phyloP scores from a whole-genome alignment of 805 yeast species.

The Zygosaccharomyces gambellarensis region DNA sequence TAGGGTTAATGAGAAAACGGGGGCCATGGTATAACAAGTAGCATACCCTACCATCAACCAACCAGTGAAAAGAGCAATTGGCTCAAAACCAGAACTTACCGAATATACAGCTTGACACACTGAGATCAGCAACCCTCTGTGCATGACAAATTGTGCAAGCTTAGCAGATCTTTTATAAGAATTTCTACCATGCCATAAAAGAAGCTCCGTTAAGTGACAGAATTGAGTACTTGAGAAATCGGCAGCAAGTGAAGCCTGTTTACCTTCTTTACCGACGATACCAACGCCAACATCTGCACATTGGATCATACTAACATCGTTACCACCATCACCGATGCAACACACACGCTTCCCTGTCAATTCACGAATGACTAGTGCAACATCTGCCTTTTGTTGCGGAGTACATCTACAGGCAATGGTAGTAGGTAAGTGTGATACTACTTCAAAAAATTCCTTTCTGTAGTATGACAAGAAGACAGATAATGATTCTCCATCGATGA shows the following conservation, averaged over 20 bases:
- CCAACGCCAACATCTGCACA: constrained; percentile 99
- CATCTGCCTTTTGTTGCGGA: constrained; percentile 97
- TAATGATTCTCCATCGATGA: constrained; percentile 92
- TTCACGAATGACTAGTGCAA: constrained; percentile 73
- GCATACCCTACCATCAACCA: constrained; percentile 99
- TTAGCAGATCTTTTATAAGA: constrained; percentile 95
- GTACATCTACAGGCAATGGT: constrained; percentile 99
- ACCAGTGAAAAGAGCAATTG: constrained; percentile 90
- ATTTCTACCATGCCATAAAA: constrained; percentile 97
- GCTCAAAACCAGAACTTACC: constrained; percentile 81
- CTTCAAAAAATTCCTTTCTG: constrained; percentile 67
- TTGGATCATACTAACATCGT: constrained; percentile 98
- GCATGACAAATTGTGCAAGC: constrained; percentile 91
- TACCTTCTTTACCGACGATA: constrained; percentile 97
- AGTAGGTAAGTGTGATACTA: constrained; percentile 76
- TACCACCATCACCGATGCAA: constrained; percentile 99
- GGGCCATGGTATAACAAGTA: constrained; percentile 95
- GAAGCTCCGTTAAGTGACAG: constrained; percentile 75
- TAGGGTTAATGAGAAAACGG: constrained; percentile 87
- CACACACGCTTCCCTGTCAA: constrained; percentile 87
- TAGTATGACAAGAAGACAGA: constrained; percentile 59
- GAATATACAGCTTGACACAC: constrained; percentile 95
- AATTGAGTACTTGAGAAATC: constrained; percentile 93
- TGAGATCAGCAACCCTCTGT: constrained; percentile 88
- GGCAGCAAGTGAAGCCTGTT: constrained; percentile 95